phyloP scores from a whole-genome alignment of 805 yeast species.

The Candida wancherniae region DNA sequence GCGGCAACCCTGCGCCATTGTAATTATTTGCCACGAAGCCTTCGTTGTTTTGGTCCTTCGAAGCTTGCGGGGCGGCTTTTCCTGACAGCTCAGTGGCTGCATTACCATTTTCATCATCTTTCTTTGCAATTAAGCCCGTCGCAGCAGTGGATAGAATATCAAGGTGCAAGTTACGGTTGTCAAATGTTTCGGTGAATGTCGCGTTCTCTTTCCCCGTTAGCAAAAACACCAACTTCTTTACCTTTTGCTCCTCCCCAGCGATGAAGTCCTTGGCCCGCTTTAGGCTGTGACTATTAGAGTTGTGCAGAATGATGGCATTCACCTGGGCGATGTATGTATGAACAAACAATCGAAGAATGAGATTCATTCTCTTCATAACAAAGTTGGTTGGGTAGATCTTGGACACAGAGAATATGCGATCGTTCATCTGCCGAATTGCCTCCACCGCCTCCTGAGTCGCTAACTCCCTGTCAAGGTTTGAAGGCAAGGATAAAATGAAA shows the following conservation, averaged over 20 bases:
- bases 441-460: constrained; percentile 45
- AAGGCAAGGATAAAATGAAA: constrained; percentile 50
- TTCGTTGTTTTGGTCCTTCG: background rate
- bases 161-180: constrained; percentile 13
- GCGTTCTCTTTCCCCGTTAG: constrained; percentile 2
- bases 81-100: too few relatives aligned
- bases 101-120: too few relatives aligned
- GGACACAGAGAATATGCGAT: constrained; percentile 27
- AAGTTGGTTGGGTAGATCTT: constrained; percentile 35
- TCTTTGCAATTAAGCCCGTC: too few relatives aligned
- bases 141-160: constrained; percentile 18
- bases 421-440: constrained; percentile 26
- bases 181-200: background rate
- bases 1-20: background rate
- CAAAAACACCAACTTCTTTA: constrained; percentile 16
- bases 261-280: constrained; percentile 6
- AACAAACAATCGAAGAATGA: constrained; percentile 53
- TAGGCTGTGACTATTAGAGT: constrained; percentile 17
- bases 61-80: too few relatives aligned
- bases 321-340: constrained; percentile 61
- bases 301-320: constrained; percentile 24
- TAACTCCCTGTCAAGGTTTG: constrained; percentile 37
- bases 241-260: constrained; percentile 15
- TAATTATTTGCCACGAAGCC: background rate
- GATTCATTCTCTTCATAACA: constrained; percentile 48